Evolutionary conservation across 2,329 filamentous ascomycete genomes (phyloP), one percentile per base, ranked within the genome.

Genomic region (Fusarium odoratissimum): DNA sequence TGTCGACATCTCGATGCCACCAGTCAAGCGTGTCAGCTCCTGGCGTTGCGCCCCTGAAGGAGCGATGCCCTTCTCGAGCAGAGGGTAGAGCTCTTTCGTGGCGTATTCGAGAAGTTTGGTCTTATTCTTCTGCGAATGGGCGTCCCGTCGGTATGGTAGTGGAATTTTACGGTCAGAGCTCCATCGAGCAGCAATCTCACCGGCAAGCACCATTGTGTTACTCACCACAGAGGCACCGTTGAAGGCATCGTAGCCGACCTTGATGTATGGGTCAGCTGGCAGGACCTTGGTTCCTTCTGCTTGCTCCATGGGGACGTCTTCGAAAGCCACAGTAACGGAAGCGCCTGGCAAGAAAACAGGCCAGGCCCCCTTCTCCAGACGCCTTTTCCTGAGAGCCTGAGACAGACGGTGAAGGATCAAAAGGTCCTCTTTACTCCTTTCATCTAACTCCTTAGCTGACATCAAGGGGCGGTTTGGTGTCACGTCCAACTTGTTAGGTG

Each of bases 161-260:
- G 90, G 87, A 57, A 93, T 87, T 25, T 83, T 81, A 55, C 90
- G 87, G 28, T 86, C 84, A 51, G 84, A 77, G 75, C 89, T 91
- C 89, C 89, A 93, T 35, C 82, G 83, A 25, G 90, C 90, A 41
- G 88, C 89, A 31, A 91, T 82, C 75, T 91, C 86, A 60, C 89
- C 89, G 17, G 89, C 90, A 8, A 91, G 83, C 41, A 88, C 84
- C 91, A 92, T 93, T 42, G 80, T 78, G 51, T 79, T 82, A 54
- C 79, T 73, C 16, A 84, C 83, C 8, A 84, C 73, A 1, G 80
- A 79, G 48, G 78, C 79, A 33, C 77, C 79, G 9, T 68, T 79
- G 13, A 79, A 82, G 5, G 72, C 51, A 23, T 79, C 78, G 38
- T 77, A 78, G 33, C 68, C 69, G 25, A 83, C 79, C 23, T 80